A percentile compares a stretch with the other conserved stretches of the same genome.
phyloP scores from a whole-genome alignment of 441 rosid species.

The Flueggea neowawraea region DNA sequence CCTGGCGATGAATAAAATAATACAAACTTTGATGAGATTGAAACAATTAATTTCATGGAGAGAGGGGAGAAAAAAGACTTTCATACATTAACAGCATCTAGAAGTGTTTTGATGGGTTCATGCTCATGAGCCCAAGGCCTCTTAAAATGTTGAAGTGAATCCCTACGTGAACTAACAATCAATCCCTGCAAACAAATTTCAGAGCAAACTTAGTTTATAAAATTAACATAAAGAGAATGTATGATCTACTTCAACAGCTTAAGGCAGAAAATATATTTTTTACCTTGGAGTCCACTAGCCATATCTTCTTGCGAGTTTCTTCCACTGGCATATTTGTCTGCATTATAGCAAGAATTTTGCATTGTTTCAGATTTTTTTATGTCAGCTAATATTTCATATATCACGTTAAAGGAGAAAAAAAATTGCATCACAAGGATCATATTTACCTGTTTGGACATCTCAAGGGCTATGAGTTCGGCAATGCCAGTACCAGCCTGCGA shows the following conservation, averaged over 20 bases:
- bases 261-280: background rate
- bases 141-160: conserved; percentile 87
- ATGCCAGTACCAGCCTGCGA: conserved; percentile 91
- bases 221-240: background rate
- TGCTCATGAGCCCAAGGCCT: conserved; percentile 91
- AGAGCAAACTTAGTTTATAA: background rate
- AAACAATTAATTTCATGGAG: background rate
- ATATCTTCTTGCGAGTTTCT: conserved; percentile 28
- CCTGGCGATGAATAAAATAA: conserved; percentile 33
- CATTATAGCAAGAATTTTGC: conserved; percentile 2
- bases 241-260: too few relatives aligned
- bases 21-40: conserved; percentile 2
- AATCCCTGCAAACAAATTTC: conserved; percentile 49
- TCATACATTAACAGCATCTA: conserved; percentile 71
- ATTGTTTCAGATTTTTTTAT: background rate
- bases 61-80: conserved; percentile 4
- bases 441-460: conserved; percentile 68
- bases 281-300: conserved; percentile 65
- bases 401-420: too few relatives aligned
- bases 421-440: too few relatives aligned
- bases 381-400: too few relatives aligned
- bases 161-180: conserved; percentile 69
- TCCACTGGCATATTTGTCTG: conserved; percentile 44
- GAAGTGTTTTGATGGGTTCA: conserved; percentile 55
- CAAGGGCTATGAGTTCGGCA: conserved; percentile 87